Evolutionary conservation across 257 asterid genomes (phyloP), one percentile per base, ranked within the genome.

Genomic region (Scutellaria barbata): DNA sequence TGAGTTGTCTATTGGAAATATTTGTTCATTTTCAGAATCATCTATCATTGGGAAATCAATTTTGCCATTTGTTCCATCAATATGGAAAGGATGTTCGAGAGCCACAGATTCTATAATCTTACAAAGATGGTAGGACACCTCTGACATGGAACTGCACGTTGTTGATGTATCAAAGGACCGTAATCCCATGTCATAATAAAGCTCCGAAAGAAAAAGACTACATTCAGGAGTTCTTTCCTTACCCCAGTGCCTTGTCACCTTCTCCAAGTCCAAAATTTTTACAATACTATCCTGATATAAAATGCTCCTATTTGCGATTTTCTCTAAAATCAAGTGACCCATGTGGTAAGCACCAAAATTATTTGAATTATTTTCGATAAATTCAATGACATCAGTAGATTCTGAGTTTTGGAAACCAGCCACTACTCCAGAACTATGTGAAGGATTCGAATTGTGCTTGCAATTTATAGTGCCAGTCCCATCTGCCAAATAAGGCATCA

Each of bases 51-150:
- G 69, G 72, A 45, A 58, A 69, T 62, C 66, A 69, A 72, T 78
- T 73, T 78, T 41, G 66, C 54, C 79, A 66, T 55, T 79, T 69
- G 78, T 59, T 70, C 79, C 89, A 55, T 57, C 69, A 67, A 65
- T 48, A 70, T 77, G 80, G 69, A 70, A 75, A n/a, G 96, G 95
- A 80, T 71, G 85, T 66, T 84, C 88, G 75, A 85, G 78, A 74
- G 96, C 96, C 70, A 86, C 79, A 56, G 80, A 83, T 81, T 94
- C 99, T 81, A 94, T 85, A 75, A 91, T 81, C 82, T 91, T 94
- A 81, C 99, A 91, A 48, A 94, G 85, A 81, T 94, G 95, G 82
- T 89, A 94, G 20, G 95, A 80, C 73, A 86, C 95, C 77, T 91
- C 98, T 41, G 92, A 81, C 81, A 85, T 73, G 80, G 85, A 89